A percentile compares a stretch with the other conserved stretches of the same genome.
These are phyloP conservation scores for Corrigiola litoralis DNA, from an alignment of 179 eudicot species.

Conservation along the genomic window DNA sequence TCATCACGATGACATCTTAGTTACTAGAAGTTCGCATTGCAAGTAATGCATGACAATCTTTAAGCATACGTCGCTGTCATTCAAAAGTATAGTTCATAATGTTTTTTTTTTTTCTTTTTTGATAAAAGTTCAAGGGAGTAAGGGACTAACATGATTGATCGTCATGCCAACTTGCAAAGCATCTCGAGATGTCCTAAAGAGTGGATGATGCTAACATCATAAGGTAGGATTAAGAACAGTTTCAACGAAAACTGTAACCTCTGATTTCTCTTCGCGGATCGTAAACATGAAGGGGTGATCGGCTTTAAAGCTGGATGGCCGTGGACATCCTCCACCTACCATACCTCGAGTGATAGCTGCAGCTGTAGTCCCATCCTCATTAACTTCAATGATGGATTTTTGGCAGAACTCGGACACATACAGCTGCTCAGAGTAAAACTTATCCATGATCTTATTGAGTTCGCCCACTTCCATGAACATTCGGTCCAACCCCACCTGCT, in stretches of 20 bases:
- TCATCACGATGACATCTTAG: too few species aligned
- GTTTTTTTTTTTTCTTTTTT: too few species aligned
- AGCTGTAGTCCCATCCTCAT: constrained; percentile 23
- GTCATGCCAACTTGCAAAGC: too few species aligned
- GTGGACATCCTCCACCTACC: neutral
- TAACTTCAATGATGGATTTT: constrained; percentile 20
- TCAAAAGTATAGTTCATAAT: too few species aligned
- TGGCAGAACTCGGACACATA: constrained; percentile 12
- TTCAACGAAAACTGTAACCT: constrained; percentile 6
- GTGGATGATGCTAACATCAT: neutral
- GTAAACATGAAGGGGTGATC: constrained; percentile 24
- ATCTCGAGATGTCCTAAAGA: too few species aligned
- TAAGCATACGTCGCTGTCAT: too few species aligned
- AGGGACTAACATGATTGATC: too few species aligned
- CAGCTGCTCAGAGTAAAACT: neutral
- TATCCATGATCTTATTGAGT: constrained; percentile 11
- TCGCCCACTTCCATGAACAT: constrained; percentile 9
- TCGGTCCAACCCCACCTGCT: constrained; percentile 12
- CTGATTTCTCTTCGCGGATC: constrained; percentile 23
- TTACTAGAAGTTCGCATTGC: too few species aligned
- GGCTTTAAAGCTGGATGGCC: constrained; percentile 3
- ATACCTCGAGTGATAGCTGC: neutral
- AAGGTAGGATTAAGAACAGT: constrained; percentile 11
- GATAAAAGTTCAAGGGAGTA: too few species aligned
- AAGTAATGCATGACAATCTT: too few species aligned